Conservation (phyloP, 441 rosid genomes). For the Aleurites moluccanus region DNA sequence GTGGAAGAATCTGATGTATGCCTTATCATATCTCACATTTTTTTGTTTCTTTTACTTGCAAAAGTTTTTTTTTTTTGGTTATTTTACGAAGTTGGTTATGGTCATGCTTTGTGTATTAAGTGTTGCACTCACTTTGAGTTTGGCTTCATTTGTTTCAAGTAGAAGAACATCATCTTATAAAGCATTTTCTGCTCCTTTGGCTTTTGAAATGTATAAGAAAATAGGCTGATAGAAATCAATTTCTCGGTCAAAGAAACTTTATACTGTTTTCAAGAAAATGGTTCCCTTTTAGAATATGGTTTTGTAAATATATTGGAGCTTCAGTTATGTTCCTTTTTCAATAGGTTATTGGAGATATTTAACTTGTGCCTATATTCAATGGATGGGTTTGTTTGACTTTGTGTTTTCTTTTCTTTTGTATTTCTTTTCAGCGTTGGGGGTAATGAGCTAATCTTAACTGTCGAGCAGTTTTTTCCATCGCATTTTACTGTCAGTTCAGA, state of each 20-base stretch:
- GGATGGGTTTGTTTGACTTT: not conserved
- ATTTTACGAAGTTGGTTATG: not conserved
- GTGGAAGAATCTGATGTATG: not conserved
- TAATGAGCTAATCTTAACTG: not conserved
- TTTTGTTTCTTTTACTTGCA: too few species aligned
- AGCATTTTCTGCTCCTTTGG: not conserved
- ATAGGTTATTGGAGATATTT: too few species aligned
- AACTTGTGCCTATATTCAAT: too few species aligned
- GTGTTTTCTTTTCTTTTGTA: not conserved
- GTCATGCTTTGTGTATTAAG: not conserved
- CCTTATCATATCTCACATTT: too few species aligned
- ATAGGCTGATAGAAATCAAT: not conserved
- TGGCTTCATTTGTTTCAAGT: not conserved
- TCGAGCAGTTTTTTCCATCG: not conserved
- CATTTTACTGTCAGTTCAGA: not conserved
- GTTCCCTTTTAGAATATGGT: not conserved
- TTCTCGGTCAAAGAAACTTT: not conserved
- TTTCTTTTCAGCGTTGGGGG: not conserved
- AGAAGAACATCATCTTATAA: not conserved
- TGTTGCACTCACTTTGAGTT: not conserved
- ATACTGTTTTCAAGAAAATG: not conserved
- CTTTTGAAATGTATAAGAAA: not conserved
- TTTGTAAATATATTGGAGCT: not conserved
- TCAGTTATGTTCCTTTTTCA: too few species aligned
- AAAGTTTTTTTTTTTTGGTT: not conserved